A percentile compares a stretch with the other conserved stretches of the same genome.
Conservation (phyloP, 306 rosid species). For the Dalbergia cochinchinensis region DNA sequence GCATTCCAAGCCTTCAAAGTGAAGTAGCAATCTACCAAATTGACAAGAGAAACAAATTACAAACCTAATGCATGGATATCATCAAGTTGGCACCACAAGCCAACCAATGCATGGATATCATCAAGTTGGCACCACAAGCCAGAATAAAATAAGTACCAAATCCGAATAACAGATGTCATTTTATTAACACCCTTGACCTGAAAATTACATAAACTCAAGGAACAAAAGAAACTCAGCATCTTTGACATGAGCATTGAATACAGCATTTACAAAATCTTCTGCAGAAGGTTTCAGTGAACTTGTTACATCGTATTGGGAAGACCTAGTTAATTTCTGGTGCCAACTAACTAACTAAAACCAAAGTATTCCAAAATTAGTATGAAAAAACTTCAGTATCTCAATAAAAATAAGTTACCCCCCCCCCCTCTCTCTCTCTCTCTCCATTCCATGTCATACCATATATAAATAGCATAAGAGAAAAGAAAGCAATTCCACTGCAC, state of each 20-base stretch:
- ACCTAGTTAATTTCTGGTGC: background rate
- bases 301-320: background rate
- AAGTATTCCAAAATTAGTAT: slow-evolving; percentile 1
- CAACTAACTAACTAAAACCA: slow-evolving; percentile 11
- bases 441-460: slow-evolving; percentile 28
- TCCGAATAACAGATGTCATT: background rate
- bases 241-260: slow-evolving; percentile 13
- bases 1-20: slow-evolving; percentile 98
- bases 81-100: background rate
- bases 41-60: slow-evolving; percentile 20
- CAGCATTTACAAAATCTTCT: slow-evolving; percentile 23
- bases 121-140: background rate
- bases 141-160: slow-evolving; percentile 12
- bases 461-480: slow-evolving; percentile 2
- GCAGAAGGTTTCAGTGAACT: slow-evolving; percentile 28
- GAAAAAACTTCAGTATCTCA: slow-evolving; percentile 4
- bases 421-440: background rate
- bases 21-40: slow-evolving; percentile 88
- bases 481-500: slow-evolving; percentile 10
- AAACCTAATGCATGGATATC: slow-evolving; percentile 4
- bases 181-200: no score
- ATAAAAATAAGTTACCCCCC: background rate
- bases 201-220: slow-evolving; percentile 11
- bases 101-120: slow-evolving; percentile 11
- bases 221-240: slow-evolving; percentile 9